Evolutionary conservation across 768 basidiomycete species (phyloP), one percentile per base, ranked within the genome.

Genomic region (Vararia minispora): DNA sequence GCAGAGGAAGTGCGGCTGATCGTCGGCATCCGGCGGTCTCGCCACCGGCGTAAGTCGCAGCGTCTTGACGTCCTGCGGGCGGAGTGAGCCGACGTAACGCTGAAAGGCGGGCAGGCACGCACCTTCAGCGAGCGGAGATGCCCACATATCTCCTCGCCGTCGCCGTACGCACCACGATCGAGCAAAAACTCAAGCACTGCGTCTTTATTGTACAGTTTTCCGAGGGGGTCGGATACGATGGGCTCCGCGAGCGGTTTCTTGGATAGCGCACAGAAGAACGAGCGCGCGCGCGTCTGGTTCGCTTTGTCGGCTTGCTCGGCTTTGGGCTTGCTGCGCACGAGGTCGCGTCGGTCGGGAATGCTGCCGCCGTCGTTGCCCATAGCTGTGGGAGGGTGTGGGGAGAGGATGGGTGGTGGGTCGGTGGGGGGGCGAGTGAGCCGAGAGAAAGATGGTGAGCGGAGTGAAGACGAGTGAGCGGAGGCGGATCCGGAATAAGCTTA

Each of bases 131-230:
- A 82, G 42, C 84, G 71, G 28, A 98, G 79, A 60, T 98, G 88
- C 2, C 91, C 85, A 53, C 92, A 97, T 52, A 95, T 92, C 44
- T 75, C 72, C 47, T 83, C 81, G 0, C 90, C 92, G 47, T 98
- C 95, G 5, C 92, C 89, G 56, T 90, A 92, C 2, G 78, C 69
- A 3, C 73, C 62, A 49, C 75, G 78, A 57, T 94, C 85, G 12
- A 98, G 62, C 23, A 97, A 67, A 59, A 79, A 94, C 57, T 95
- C 88, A 28, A 99, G 72, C 20, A 99, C 66, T 1, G 92, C 76
- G 50, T 94, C 94, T 54, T 94, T 95, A 61, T 97, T 99, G 57
- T 97, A 98, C 1, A 99, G 65, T 57, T 92, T 94, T 9, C 95
- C 95, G 0, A 97, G 69, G 1, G 79, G 79, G 59, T 90, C 94